Percentiles rank a stretch among this genome's conserved stretches.
These are phyloP conservation scores for Betula pendula DNA, from an alignment of 306 rosid species.

Conservation along the genomic window DNA sequence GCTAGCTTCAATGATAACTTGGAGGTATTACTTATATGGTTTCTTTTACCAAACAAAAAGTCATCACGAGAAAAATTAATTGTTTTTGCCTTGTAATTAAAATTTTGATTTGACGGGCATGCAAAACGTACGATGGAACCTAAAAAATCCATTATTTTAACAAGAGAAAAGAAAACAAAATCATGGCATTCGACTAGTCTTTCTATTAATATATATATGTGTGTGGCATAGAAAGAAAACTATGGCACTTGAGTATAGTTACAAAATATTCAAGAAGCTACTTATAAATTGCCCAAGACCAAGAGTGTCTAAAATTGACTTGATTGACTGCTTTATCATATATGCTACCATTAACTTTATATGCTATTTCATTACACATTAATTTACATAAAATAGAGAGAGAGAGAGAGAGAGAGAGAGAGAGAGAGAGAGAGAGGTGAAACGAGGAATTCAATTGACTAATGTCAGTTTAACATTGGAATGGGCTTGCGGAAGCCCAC, in stretches of 20 bases:
- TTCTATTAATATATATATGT: background rate
- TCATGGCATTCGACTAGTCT: conserved; percentile 28
- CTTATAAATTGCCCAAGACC: background rate
- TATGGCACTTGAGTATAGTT: conserved; percentile 10
- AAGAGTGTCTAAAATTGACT: background rate
- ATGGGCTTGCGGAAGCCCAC: background rate
- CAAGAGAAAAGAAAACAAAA: conserved; percentile 28
- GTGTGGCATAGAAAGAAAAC: conserved; percentile 35
- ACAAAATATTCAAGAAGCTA: background rate
- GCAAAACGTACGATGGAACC: conserved; percentile 45
- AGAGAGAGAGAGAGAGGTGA: too few species aligned
- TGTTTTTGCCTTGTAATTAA: conserved; percentile 23
- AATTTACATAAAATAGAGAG: background rate
- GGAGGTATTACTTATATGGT: conserved; percentile 35
- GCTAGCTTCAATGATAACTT: conserved; percentile 41
- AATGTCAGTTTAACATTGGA: background rate
- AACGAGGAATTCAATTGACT: background rate
- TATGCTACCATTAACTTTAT: background rate
- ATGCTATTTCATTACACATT: background rate
- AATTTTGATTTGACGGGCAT: conserved; percentile 35
- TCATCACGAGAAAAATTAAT: conserved; percentile 7
- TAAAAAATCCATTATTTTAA: conserved; percentile 41
- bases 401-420: too few species aligned
- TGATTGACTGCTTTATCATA: too few species aligned
- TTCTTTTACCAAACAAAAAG: conserved; percentile 26